These are phyloP conservation scores for Quaeritorhiza haematococci DNA, from an alignment of 371 early-diverging fungal genomes.

Conservation along the genomic window DNA sequence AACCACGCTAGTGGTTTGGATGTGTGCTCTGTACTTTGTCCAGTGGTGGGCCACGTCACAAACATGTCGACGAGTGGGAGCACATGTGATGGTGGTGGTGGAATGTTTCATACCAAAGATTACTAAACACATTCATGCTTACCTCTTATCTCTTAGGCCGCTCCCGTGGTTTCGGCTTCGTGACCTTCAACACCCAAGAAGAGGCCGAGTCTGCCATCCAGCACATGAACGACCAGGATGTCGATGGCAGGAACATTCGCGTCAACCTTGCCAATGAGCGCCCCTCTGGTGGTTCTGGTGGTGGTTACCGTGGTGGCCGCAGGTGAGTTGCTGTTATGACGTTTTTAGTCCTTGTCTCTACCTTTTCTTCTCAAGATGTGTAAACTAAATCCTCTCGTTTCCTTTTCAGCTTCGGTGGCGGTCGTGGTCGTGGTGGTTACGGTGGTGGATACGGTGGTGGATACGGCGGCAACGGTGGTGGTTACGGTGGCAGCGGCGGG, in stretches of 20 bases:
- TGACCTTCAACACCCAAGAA: conserved; percentile 47
- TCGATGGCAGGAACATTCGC: conserved; percentile 64
- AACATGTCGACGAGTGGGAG: too few relatives aligned
- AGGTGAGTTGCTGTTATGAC: background rate
- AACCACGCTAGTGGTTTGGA: too few relatives aligned
- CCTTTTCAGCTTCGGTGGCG: background rate
- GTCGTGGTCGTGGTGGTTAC: background rate
- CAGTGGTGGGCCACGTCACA: too few relatives aligned
- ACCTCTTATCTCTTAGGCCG: conserved; percentile 38
- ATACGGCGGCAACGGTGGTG: conserved; percentile 16
- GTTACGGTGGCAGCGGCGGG: conserved; percentile 23
- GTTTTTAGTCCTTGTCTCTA: background rate
- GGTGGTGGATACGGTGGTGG: conserved; percentile 18
- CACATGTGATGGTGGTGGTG: background rate
- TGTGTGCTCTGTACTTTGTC: too few relatives aligned
- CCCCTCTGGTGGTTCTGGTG: conserved; percentile 20
- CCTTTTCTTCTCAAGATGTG: background rate
- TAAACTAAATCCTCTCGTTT: background rate
- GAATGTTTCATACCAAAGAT: background rate
- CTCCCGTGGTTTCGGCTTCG: conserved; percentile 79
- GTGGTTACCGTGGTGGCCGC: conserved; percentile 26
- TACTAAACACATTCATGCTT: too few relatives aligned
- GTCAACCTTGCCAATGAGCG: conserved; percentile 46
- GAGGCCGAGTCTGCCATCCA: conserved; percentile 58
- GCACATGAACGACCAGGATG: conserved; percentile 49